These are phyloP conservation scores for Xerocomellus intermedius DNA, from an alignment of 768 basidiomycete species.

Conservation along the genomic window DNA sequence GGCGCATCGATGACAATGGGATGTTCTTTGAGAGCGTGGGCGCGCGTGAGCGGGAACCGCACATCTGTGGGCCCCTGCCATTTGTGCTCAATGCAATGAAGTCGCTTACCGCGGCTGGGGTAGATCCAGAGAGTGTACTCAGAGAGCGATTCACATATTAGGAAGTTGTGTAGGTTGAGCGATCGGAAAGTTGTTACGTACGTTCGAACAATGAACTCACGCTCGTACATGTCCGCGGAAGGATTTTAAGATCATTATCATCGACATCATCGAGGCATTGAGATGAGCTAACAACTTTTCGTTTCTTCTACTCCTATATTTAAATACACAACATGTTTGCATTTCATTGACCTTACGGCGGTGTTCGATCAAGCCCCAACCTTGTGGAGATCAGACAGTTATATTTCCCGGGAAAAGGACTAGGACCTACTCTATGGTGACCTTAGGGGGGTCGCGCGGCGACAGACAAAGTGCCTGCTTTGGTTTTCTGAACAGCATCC, in stretches of 20 bases:
- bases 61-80: conserved; percentile 27
- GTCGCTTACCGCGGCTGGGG: conserved; percentile 22
- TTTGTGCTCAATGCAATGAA: conserved; percentile 24
- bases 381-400: not conserved
- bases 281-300: not conserved
- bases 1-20: conserved; percentile 20
- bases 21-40: conserved; percentile 18
- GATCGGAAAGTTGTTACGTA: not conserved
- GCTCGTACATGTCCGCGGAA: not conserved
- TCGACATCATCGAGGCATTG: not conserved
- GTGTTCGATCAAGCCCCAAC: not conserved
- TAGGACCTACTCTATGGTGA: not conserved
- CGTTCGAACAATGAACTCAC: not conserved
- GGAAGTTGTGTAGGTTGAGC: not conserved
- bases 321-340: not conserved
- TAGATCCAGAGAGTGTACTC: conserved; percentile 21
- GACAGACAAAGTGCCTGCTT: conserved; percentile 23
- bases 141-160: conserved; percentile 29
- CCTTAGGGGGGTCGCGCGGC: conserved; percentile 26
- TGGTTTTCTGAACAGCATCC: conserved; percentile 27
- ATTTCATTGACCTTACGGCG: not conserved
- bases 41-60: conserved; percentile 14
- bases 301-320: not conserved
- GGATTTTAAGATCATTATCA: not conserved
- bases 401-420: not conserved